phyloP scores from a whole-genome alignment of 106 monocot species.

The Dactylorhiza incarnata region DNA sequence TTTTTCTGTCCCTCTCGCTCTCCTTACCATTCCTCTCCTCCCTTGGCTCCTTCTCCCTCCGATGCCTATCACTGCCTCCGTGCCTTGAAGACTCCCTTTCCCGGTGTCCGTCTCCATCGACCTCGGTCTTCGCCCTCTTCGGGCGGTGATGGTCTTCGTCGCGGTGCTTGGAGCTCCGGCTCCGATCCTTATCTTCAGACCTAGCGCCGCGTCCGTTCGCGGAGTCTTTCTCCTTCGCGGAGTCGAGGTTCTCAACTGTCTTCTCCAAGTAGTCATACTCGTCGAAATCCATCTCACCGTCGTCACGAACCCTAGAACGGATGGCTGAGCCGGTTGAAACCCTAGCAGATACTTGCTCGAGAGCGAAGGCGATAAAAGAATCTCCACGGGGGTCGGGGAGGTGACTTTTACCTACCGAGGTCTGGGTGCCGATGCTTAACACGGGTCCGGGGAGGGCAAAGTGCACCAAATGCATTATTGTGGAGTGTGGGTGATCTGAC shows the following conservation, averaged over 20 bases:
- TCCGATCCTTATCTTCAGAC: constrained; percentile 34
- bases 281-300: constrained; percentile 73
- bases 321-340: neutral
- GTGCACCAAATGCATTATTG: no score
- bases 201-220: constrained; percentile 25
- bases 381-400: no score
- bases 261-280: constrained; percentile 96
- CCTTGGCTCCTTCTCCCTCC: constrained; percentile 24
- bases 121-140: constrained; percentile 36
- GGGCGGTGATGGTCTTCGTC: constrained; percentile 19
- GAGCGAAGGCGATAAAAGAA: neutral
- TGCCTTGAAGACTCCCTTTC: constrained; percentile 20
- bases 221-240: constrained; percentile 6
- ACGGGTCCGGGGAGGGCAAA: no score
- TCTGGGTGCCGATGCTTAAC: no score
- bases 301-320: neutral
- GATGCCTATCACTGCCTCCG: constrained; percentile 19
- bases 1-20: constrained; percentile 17
- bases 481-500: no score
- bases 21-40: constrained; percentile 17
- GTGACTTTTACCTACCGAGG: no score
- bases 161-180: constrained; percentile 38
- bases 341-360: neutral
- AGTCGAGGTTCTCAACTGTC: constrained; percentile 58
- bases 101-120: constrained; percentile 20